These are phyloP conservation scores for Komagataella phaffii DNA, from an alignment of 805 yeast genomes.

Conservation along the genomic window DNA sequence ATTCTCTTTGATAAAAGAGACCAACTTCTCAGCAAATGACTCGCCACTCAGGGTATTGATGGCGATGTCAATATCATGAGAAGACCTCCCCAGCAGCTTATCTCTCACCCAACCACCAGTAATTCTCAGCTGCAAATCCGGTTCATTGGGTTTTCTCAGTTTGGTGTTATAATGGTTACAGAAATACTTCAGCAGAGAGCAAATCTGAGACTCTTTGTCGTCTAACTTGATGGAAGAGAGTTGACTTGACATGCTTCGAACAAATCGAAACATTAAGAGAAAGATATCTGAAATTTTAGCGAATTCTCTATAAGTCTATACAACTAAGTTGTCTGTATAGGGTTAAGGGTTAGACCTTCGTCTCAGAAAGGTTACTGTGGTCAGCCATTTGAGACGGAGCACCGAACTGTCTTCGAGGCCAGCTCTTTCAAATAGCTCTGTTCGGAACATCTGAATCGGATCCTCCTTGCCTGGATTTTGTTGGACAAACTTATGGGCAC, in stretches of 20 bases:
- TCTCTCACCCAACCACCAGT: slow-evolving; percentile 99
- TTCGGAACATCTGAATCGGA: background rate
- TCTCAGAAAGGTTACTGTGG: background rate
- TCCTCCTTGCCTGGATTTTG: background rate
- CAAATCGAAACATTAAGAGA: background rate
- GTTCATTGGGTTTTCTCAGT: slow-evolving; percentile 9
- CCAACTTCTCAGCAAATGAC: slow-evolving; percentile 60
- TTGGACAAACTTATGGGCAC: slow-evolving; percentile 35
- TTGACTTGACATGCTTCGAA: background rate
- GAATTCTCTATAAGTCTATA: background rate
- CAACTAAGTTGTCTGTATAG: background rate
- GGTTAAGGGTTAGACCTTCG: background rate
- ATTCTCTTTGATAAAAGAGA: slow-evolving; percentile 26
- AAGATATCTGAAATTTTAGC: background rate
- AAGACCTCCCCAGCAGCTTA: slow-evolving; percentile 65
- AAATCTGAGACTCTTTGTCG: slow-evolving; percentile 27
- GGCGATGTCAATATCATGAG: slow-evolving; percentile 89
- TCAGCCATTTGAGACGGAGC: background rate
- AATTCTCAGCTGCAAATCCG: slow-evolving; percentile 48
- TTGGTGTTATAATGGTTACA: slow-evolving; percentile 21
- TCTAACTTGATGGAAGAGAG: slow-evolving; percentile 16
- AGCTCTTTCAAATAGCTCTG: background rate
- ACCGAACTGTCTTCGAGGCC: background rate
- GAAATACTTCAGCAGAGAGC: slow-evolving; percentile 25
- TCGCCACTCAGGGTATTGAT: slow-evolving; percentile 78